phyloP scores from a whole-genome alignment of 2,329 filamentous ascomycete species.

The Ceratocystis huliohia region DNA sequence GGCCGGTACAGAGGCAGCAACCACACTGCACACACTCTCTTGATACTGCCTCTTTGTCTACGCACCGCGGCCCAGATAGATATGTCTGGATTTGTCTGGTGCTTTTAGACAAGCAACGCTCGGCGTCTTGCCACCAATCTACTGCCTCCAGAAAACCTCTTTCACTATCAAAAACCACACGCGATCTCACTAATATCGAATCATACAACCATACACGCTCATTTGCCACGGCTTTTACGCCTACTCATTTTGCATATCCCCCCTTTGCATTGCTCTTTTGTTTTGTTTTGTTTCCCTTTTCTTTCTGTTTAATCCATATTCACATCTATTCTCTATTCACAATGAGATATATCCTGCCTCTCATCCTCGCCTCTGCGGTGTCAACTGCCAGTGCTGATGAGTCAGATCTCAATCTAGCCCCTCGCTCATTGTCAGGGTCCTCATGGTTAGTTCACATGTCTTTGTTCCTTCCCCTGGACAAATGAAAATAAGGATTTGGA shows the following conservation, averaged over 20 bases:
- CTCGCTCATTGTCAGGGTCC: conserved; percentile 17
- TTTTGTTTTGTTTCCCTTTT: background rate
- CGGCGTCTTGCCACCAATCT: conserved; percentile 9
- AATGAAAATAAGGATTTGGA: too few species aligned
- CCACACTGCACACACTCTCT: background rate
- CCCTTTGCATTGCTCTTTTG: conserved; percentile 4
- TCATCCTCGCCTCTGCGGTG: conserved; percentile 9
- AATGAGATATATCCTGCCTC: conserved; percentile 9
- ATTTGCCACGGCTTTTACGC: background rate
- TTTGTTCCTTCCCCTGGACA: too few species aligned
- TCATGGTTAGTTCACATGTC: conserved; percentile 12
- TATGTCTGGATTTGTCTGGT: conserved; percentile 1
- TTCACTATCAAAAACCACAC: background rate
- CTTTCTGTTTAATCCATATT: background rate
- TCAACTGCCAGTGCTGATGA: conserved; percentile 3
- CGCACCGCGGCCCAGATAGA: background rate
- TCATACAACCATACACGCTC: background rate
- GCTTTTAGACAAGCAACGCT: conserved; percentile 12
- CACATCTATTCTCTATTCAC: background rate
- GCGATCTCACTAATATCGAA: conserved; percentile 8
- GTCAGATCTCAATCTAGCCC: background rate
- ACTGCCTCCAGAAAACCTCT: background rate
- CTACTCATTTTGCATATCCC: background rate
- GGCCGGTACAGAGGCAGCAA: background rate
- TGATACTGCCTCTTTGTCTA: background rate